A percentile compares a stretch with the other conserved stretches of the same genome.
phyloP scores from a whole-genome alignment of 768 basidiomycete species.

The Dentipellis sp. region DNA sequence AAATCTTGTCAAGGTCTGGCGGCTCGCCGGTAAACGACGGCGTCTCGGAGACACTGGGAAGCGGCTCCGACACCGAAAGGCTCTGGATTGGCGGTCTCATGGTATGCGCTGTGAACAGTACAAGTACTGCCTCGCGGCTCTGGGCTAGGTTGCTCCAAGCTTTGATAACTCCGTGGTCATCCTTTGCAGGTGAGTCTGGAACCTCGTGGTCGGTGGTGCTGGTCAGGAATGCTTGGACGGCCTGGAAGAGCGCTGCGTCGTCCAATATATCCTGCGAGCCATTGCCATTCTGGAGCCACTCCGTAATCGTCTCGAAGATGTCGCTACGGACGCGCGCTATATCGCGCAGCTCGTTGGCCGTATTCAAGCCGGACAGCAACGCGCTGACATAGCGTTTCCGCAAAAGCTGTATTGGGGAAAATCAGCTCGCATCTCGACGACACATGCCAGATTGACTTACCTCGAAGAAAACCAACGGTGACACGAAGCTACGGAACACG shows the following conservation, averaged over 20 bases:
- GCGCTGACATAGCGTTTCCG: slow-evolving; percentile 62
- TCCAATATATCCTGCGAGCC: slow-evolving; percentile 77
- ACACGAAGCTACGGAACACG: slow-evolving; percentile 73
- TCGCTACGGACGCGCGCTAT: slow-evolving; percentile 47
- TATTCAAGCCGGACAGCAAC: slow-evolving; percentile 32
- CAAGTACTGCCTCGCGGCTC: neutral
- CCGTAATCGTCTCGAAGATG: slow-evolving; percentile 53
- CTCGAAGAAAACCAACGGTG: slow-evolving; percentile 79
- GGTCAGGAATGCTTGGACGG: slow-evolving; percentile 51
- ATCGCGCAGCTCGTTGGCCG: slow-evolving; percentile 37
- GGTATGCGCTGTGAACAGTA: slow-evolving; percentile 6
- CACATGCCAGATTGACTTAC: slow-evolving; percentile 28
- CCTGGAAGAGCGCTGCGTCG: slow-evolving; percentile 52
- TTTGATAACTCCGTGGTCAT: slow-evolving; percentile 4
- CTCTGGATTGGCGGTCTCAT: slow-evolving; percentile 7
- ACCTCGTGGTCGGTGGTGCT: slow-evolving; percentile 43
- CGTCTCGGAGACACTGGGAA: neutral
- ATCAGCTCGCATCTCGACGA: neutral
- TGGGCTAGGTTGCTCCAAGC: slow-evolving; percentile 4
- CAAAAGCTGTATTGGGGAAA: slow-evolving; percentile 40
- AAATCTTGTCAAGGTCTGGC: slow-evolving; percentile 55
- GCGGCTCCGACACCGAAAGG: neutral
- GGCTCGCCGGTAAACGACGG: slow-evolving; percentile 24
- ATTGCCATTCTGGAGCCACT: slow-evolving; percentile 67
- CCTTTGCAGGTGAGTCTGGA: slow-evolving; percentile 20